Base-by-base conservation (phyloP, 768 basidiomycete species). In the Auricularia auricula-judae region DNA sequence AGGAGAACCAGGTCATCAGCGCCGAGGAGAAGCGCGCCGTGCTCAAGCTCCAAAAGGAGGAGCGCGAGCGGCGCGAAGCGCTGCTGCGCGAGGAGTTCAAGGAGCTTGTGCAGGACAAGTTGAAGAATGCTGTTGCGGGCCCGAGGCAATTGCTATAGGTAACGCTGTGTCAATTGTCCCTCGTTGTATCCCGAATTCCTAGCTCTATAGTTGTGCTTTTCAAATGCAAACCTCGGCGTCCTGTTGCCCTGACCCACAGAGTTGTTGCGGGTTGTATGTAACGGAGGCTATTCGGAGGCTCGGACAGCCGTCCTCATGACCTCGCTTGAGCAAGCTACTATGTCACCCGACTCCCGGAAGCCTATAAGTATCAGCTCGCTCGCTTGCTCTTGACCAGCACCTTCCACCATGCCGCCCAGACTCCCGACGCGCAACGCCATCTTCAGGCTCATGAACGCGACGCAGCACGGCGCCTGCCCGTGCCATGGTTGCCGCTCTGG, bases 1-100 rank as follows among this genome's bases (percentile, higher is more conserved):
- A 98, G 81, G 97, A 99, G 80, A 98, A 99, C 78, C 97, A 99
- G 77, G 95, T 98, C 67, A 99, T 99, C 73, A 92, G 89, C 70
- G 94, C 96, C 1, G 97, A 98, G 76, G 97, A 99, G 82, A 98
- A 98, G 81, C 78, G 97, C 39, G 91, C 93, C 42, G 95, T 98
- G 65, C 73, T 98, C 73, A 96, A 97, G 76, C 71, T 98, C 74
- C 96, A 98, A 76, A 89, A 80, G 73, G 96, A 98, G 74, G 97
- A 99, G 78, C 85, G 89, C 74, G 86, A 88, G 75, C 86, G 95
- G 76, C 83, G 93, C 70, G 97, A 99, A 76, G 80, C 87, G 4
- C 87, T 93, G 70, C 79, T 98, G 67, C 81, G 94, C 64, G 90
- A 91, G 69, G 93, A 95, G 74, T 96, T 96, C 73, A 87, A 82